phyloP scores from a whole-genome alignment of 306 rosid genomes.

The Cotoneaster glaucophyllus region DNA sequence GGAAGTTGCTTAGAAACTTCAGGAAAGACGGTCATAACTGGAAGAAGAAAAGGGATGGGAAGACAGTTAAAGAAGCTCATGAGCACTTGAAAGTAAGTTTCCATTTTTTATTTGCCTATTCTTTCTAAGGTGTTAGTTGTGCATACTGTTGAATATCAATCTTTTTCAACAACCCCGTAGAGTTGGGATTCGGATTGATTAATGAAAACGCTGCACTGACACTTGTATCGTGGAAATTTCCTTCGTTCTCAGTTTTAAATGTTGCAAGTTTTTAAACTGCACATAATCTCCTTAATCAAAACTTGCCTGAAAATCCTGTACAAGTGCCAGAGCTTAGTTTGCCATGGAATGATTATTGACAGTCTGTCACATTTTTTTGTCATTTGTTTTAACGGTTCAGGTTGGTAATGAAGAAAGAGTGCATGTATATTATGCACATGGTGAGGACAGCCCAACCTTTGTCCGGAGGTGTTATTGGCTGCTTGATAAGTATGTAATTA shows the following conservation, averaged over 20 bases:
- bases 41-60: constrained; percentile 97
- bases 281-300: background rate
- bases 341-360: background rate
- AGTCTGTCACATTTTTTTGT: background rate
- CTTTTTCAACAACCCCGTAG: background rate
- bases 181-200: constrained; percentile 2
- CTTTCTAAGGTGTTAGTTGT: background rate
- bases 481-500: constrained; percentile 80
- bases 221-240: too few relatives aligned
- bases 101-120: background rate
- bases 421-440: constrained; percentile 95
- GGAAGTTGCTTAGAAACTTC: constrained; percentile 91
- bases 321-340: background rate
- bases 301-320: background rate
- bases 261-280: background rate
- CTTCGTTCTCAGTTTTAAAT: background rate
- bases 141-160: background rate
- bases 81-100: constrained; percentile 92
- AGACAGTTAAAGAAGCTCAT: constrained; percentile 97
- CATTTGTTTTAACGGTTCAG: constrained; percentile 33
- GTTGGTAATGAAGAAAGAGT: constrained; percentile 96
- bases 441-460: constrained; percentile 65
- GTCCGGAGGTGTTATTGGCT: constrained; percentile 97
- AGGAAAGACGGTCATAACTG: constrained; percentile 94
- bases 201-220: background rate